Evolutionary conservation across 805 yeast genomes (phyloP), one percentile per base, ranked within the genome.

Genomic region (Komagataella pastoris): DNA sequence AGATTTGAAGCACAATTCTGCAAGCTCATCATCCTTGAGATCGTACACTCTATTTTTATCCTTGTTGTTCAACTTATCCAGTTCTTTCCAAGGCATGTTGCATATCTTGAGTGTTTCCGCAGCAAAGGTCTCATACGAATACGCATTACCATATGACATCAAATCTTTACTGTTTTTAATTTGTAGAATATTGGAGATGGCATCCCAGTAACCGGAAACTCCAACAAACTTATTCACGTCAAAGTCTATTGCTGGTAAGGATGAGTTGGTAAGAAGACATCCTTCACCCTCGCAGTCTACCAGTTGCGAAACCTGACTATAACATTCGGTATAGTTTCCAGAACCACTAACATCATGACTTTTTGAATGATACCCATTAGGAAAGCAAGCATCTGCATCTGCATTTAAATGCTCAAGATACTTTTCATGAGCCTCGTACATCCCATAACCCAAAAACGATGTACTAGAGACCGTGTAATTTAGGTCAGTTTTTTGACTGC

Each of bases 361-460:
- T 51, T 59, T 72, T 3, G 64, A 80, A 30, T 77, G 71, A 54
- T 70, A 79, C n/a, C 85, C 87, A 48, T 68, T 68, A 0, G 95
- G 96, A 57, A 87, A 68, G 63, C 97, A 90, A 1, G 96, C 96
- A 61, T 89, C 97, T 3, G 65, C 59, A 21, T 65, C 65, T 49
- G 77, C 80, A 10, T 10, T 10, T 19, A 44, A n/a, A 19, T 10
- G 6, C 43, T 71, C 71, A 47, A 88, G 67, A 61, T 84, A 86
- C 54, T 98, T 70, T 51, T 71, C 73, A 46, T 95, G 72, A 7
- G 98, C 97, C 62, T 91, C 89, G 59, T 93, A 91, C 2, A 98
- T 97, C 10, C 99, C 99, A 67, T 88, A 93, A 0, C 98, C 98
- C 7, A 93, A 73, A 99, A 99, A 93, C 0, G 98, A 88, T 43